phyloP scores from a whole-genome alignment of 169 alveolate species.

The Plasmodium yoelii region DNA sequence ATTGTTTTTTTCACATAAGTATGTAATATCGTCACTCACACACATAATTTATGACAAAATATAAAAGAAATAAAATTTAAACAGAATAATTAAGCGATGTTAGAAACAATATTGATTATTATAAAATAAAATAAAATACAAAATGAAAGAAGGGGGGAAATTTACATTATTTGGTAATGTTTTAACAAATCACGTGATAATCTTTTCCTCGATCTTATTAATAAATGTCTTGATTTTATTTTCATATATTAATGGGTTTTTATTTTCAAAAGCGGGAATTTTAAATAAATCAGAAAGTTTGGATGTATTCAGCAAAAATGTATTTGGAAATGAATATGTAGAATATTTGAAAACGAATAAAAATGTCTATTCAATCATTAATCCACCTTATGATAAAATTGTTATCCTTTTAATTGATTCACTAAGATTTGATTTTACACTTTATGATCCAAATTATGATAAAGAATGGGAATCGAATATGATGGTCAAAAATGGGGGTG shows the following conservation, averaged over 20 bases:
- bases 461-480: conserved; percentile 13
- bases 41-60: too few relatives aligned
- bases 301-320: conserved; percentile 49
- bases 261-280: conserved; percentile 46
- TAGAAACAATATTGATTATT: too few relatives aligned
- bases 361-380: conserved; percentile 40
- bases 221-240: conserved; percentile 29
- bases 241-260: conserved; percentile 64
- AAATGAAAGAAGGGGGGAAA: conserved; percentile 18
- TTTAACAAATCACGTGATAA: conserved; percentile 33
- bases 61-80: too few relatives aligned
- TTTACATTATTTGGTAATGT: conserved; percentile 1
- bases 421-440: conserved; percentile 80
- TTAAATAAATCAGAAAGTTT: conserved; percentile 45
- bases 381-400: conserved; percentile 77
- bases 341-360: conserved; percentile 35
- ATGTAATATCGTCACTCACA: too few relatives aligned
- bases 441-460: conserved; percentile 78
- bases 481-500: neutral
- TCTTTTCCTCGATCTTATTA: conserved; percentile 25
- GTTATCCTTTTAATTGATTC: conserved; percentile 78
- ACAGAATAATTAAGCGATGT: too few relatives aligned
- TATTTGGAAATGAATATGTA: conserved; percentile 68
- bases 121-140: neutral
- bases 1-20: too few relatives aligned